phyloP scores from a whole-genome alignment of 2,329 filamentous ascomycete species.

The Neophaeococcomyces mojaviensis region DNA sequence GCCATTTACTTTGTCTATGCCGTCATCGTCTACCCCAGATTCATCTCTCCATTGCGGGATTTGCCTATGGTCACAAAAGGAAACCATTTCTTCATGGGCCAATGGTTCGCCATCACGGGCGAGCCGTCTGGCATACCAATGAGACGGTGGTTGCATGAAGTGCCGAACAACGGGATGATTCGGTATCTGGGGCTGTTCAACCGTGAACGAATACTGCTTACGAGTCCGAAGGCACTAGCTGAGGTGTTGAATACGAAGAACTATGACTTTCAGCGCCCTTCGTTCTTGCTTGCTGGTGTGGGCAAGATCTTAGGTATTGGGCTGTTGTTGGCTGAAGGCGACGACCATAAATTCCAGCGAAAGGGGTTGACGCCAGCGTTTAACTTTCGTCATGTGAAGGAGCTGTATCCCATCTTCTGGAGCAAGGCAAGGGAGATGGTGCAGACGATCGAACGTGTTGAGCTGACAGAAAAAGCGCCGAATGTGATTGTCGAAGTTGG shows the following conservation, averaged over 20 bases:
- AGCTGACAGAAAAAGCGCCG: constrained; percentile 23
- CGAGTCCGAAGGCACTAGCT: constrained; percentile 56
- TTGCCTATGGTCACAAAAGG: constrained; percentile 48
- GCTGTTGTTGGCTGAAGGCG: constrained; percentile 72
- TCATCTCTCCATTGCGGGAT: constrained; percentile 51
- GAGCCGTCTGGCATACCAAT: constrained; percentile 34
- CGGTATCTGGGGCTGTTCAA: constrained; percentile 59
- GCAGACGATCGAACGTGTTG: constrained; percentile 47
- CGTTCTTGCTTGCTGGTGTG: constrained; percentile 35
- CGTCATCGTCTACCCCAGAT: constrained; percentile 50
- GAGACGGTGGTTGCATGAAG: constrained; percentile 46
- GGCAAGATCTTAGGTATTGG: constrained; percentile 35
- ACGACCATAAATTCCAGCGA: constrained; percentile 73
- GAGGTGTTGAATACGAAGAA: constrained; percentile 62
- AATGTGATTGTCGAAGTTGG: constrained; percentile 49
- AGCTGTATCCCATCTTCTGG: constrained; percentile 82
- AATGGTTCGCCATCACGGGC: constrained; percentile 31
- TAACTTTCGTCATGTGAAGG: constrained; percentile 75
- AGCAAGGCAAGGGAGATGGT: constrained; percentile 63
- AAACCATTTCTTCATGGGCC: constrained; percentile 36
- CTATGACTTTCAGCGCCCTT: constrained; percentile 64
- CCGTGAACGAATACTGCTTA: constrained; percentile 54
- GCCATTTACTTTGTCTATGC: constrained; percentile 25
- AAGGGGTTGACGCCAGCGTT: constrained; percentile 77
- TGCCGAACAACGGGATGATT: constrained; percentile 63